A percentile compares a stretch with the other conserved stretches of the same genome.
Evolutionary conservation across 176 grass and related monocot species (phyloP).

Genomic region (Alloteropsis semialata): DNA sequence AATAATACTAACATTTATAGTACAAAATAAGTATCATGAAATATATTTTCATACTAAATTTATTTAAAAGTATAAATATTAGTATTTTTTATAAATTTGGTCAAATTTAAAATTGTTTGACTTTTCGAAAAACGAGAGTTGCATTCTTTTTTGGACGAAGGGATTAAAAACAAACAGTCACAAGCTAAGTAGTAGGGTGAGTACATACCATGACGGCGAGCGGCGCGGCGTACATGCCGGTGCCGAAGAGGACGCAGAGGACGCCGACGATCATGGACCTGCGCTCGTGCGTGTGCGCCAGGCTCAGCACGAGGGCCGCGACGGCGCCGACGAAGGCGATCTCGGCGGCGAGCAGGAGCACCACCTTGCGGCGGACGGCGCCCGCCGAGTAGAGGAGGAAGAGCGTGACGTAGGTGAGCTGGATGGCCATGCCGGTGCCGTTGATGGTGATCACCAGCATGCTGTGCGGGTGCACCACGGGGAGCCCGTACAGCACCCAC

Average conservation of each 20-base stretch:
- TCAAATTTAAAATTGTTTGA: too few species aligned
- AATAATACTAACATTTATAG: too few species aligned
- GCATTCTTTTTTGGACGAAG: too few species aligned
- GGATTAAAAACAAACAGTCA: too few species aligned
- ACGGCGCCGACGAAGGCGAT: slow-evolving; percentile 56
- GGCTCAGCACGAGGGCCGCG: slow-evolving; percentile 54
- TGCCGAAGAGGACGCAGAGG: slow-evolving; percentile 85
- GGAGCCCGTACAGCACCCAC: slow-evolving; percentile 95
- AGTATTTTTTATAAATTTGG: too few species aligned
- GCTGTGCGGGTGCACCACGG: slow-evolving; percentile 86
- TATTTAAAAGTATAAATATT: too few species aligned
- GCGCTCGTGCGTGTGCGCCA: slow-evolving; percentile 53
- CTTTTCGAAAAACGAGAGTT: too few species aligned
- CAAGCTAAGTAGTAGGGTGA: too few species aligned
- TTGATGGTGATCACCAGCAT: slow-evolving; percentile 97
- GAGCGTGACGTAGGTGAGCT: slow-evolving; percentile 77
- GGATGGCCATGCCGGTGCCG: slow-evolving; percentile 74
- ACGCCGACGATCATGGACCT: slow-evolving; percentile 89
- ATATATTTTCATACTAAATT: too few species aligned
- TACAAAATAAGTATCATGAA: too few species aligned
- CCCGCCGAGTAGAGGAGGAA: slow-evolving; percentile 73
- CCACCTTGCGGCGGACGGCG: slow-evolving; percentile 40
- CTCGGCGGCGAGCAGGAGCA: slow-evolving; percentile 54
- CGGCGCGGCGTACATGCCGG: slow-evolving; percentile 91
- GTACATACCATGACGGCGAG: slow-evolving; percentile 91